phyloP scores from a whole-genome alignment of 2,329 filamentous ascomycete species.

The Epichloe aotearoae region DNA sequence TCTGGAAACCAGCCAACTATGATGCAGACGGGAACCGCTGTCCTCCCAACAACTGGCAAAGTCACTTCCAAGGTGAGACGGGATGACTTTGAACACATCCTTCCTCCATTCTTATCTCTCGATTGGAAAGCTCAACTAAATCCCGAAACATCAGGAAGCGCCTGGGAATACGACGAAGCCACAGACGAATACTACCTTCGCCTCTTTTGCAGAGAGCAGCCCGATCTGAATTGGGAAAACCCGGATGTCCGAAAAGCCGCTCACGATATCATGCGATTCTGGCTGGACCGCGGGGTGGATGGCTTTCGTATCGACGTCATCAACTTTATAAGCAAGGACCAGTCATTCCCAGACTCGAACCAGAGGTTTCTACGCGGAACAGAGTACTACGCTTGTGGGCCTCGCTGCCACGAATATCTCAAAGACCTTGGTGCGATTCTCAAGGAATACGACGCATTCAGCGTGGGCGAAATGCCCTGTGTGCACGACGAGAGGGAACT shows the following conservation, averaged over 20 bases:
- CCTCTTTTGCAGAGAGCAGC: slow-evolving; percentile 57
- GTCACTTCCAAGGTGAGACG: slow-evolving; percentile 24
- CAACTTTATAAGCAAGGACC: slow-evolving; percentile 53
- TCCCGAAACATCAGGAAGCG: slow-evolving; percentile 12
- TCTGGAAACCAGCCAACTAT: slow-evolving; percentile 48
- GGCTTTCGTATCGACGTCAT: slow-evolving; percentile 57
- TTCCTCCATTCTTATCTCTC: not conserved
- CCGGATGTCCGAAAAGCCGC: slow-evolving; percentile 49
- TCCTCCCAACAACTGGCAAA: slow-evolving; percentile 47
- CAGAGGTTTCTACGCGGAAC: slow-evolving; percentile 18
- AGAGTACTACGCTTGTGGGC: slow-evolving; percentile 41
- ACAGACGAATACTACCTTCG: slow-evolving; percentile 47
- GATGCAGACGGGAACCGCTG: slow-evolving; percentile 42
- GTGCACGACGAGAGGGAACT: slow-evolving; percentile 28
- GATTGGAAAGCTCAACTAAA: not conserved
- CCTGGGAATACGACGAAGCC: slow-evolving; percentile 36
- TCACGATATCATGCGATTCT: slow-evolving; percentile 58
- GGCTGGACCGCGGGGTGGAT: slow-evolving; percentile 54
- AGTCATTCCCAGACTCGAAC: slow-evolving; percentile 37
- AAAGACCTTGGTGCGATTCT: slow-evolving; percentile 31
- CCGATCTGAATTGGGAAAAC: slow-evolving; percentile 70
- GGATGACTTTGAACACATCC: not conserved
- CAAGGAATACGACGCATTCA: slow-evolving; percentile 34
- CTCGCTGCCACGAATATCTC: slow-evolving; percentile 32
- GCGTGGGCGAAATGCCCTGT: slow-evolving; percentile 38